phyloP scores from a whole-genome alignment of 73 alveolate genomes.

The Paramecium bursaria region DNA sequence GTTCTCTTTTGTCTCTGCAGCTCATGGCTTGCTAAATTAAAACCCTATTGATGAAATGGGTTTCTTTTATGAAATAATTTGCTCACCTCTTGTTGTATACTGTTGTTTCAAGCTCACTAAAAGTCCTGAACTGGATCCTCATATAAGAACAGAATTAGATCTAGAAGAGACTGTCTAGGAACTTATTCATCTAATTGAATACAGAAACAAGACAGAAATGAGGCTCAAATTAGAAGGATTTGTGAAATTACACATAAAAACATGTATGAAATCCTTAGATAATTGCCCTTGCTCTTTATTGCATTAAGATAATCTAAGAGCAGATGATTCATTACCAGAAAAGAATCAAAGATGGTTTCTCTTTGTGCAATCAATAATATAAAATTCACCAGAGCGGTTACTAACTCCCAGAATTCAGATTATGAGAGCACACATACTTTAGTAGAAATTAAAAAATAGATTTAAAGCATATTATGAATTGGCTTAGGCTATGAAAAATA shows the following conservation, averaged over 20 bases:
- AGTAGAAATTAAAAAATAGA: slow-evolving; percentile 57
- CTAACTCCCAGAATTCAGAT: slow-evolving; percentile 57
- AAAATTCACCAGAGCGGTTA: slow-evolving; percentile 56
- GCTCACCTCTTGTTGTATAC: slow-evolving; percentile 48
- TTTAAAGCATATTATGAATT: slow-evolving; percentile 63
- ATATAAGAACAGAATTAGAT: slow-evolving; percentile 26
- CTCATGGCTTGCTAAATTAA: slow-evolving; percentile 29
- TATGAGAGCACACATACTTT: slow-evolving; percentile 25
- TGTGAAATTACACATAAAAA: slow-evolving; percentile 27
- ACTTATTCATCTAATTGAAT: slow-evolving; percentile 14
- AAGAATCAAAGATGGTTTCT: slow-evolving; percentile 39
- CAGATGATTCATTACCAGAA: slow-evolving; percentile 6
- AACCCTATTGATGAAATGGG: slow-evolving; percentile 26
- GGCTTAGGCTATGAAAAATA: slow-evolving; percentile 45
- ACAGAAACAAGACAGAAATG: slow-evolving; percentile 12
- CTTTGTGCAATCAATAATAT: slow-evolving; percentile 54
- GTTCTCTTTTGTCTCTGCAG: slow-evolving; percentile 22
- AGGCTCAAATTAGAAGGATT: slow-evolving; percentile 52
- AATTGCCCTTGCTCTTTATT: slow-evolving; percentile 20
- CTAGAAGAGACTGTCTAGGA: slow-evolving; percentile 47
- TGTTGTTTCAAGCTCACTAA: slow-evolving; percentile 35
- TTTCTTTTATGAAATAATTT: slow-evolving; percentile 37
- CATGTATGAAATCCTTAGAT: slow-evolving; percentile 29
- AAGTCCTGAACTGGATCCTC: slow-evolving; percentile 43
- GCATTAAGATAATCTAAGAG: slow-evolving; percentile 21